Conservation (phyloP, 768 basidiomycete species). For the Suillus discolor region DNA sequence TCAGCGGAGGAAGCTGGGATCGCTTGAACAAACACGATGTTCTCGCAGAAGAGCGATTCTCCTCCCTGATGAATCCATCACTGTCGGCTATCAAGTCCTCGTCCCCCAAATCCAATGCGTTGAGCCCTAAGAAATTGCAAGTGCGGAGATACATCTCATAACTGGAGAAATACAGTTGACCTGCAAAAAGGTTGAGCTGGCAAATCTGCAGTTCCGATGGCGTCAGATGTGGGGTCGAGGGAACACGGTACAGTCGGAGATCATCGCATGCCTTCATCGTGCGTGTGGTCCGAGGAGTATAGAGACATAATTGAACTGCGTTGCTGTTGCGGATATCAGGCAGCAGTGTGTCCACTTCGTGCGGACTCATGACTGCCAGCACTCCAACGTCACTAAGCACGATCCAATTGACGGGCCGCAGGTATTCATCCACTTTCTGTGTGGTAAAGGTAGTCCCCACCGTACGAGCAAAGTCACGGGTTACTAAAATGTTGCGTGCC, state of each 20-base stretch:
- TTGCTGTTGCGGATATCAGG: conserved; percentile 36
- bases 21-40: background rate
- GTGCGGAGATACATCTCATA: background rate
- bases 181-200: conserved; percentile 6
- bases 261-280: conserved; percentile 41
- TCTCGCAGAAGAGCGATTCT: background rate
- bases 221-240: background rate
- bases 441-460: background rate
- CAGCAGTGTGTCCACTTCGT: conserved; percentile 41
- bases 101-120: conserved; percentile 2
- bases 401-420: conserved; percentile 35
- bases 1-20: conserved; percentile 2
- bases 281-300: conserved; percentile 40
- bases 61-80: background rate
- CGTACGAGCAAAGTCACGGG: conserved; percentile 20
- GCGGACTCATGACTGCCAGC: conserved; percentile 44
- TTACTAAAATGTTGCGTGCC: conserved; percentile 20
- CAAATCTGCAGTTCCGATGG: background rate
- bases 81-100: background rate
- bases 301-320: conserved; percentile 43
- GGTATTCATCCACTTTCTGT: conserved; percentile 14
- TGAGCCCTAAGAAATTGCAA: background rate
- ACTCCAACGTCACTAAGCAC: conserved; percentile 13
- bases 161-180: background rate
- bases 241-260: conserved; percentile 18